Percentiles rank a stretch among this genome's conserved stretches.
Evolutionary conservation across 768 basidiomycete genomes (phyloP).

Genomic region (Termitomyces titanicus): DNA sequence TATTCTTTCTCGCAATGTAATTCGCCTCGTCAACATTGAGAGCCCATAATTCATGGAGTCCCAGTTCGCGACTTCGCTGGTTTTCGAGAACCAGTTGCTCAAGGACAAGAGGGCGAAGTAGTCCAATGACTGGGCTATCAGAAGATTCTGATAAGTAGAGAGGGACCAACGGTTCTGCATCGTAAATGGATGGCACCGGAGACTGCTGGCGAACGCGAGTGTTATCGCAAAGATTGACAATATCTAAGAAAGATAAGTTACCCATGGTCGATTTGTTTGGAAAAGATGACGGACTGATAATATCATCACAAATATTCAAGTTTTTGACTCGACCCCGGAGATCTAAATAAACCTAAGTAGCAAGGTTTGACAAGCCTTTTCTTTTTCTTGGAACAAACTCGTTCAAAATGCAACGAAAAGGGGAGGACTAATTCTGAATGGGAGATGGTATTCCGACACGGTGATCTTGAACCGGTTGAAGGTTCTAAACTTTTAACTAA

Average conservation of each 20-base stretch:
- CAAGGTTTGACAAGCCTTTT: no score
- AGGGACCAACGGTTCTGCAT: slow-evolving; percentile 47
- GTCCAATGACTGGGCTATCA: slow-evolving; percentile 54
- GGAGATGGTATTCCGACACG: background rate
- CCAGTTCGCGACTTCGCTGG: slow-evolving; percentile 21
- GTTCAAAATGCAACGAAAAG: no score
- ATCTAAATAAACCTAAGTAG: background rate
- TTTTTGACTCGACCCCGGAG: background rate
- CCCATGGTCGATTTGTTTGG: background rate
- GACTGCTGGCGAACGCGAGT: slow-evolving; percentile 36
- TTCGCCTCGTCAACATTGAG: slow-evolving; percentile 29
- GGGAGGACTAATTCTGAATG: background rate
- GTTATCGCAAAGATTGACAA: slow-evolving; percentile 74
- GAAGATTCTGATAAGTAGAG: slow-evolving; percentile 50
- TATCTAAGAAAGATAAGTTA: slow-evolving; percentile 49
- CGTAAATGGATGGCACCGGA: slow-evolving; percentile 25
- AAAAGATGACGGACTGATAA: background rate
- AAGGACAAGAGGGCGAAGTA: slow-evolving; percentile 57
- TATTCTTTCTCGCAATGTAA: slow-evolving; percentile 16
- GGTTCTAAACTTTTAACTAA: no score
- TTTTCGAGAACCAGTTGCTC: slow-evolving; percentile 53
- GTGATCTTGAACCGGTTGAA: no score
- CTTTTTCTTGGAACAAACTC: no score
- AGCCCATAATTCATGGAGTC: slow-evolving; percentile 36
- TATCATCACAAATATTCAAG: background rate